These are phyloP conservation scores for Tulasnella calospora DNA, from an alignment of 768 basidiomycete genomes.

Conservation along the genomic window DNA sequence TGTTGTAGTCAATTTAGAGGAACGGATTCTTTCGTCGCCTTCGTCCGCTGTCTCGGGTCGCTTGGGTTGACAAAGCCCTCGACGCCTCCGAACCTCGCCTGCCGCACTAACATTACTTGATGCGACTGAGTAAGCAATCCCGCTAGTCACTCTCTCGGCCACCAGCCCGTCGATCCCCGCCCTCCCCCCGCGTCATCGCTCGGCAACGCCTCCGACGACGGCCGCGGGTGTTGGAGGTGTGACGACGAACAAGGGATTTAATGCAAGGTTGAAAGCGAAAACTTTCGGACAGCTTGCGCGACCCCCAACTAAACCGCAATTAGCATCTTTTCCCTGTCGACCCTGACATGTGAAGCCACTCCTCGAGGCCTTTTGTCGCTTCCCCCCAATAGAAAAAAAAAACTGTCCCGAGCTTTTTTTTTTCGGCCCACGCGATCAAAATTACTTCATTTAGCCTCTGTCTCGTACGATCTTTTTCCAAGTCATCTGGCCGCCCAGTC, in stretches of 20 bases:
- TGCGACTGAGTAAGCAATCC: not conserved
- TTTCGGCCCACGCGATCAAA: not conserved
- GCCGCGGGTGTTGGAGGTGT: too few species aligned
- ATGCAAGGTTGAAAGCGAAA: too few species aligned
- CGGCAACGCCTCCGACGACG: too few species aligned
- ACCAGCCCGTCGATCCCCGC: not conserved
- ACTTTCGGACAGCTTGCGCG: too few species aligned
- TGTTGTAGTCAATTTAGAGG: conserved; percentile 6
- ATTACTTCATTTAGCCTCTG: not conserved
- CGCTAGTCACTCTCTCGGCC: not conserved
- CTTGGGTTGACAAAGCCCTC: not conserved
- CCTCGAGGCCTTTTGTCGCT: not conserved
- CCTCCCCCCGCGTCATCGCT: not conserved
- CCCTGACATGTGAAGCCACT: conserved; percentile 11
- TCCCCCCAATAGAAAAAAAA: not conserved
- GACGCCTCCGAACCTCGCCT: not conserved
- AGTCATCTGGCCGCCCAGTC: not conserved
- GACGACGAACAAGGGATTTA: not conserved
- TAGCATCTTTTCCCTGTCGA: not conserved
- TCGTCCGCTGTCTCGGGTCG: not conserved
- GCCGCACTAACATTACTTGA: not conserved
- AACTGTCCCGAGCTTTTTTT: not conserved
- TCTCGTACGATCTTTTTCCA: not conserved
- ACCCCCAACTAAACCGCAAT: not conserved
- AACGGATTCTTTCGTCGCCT: not conserved